Percentiles rank a stretch among this genome's conserved stretches.
phyloP scores from a whole-genome alignment of 192 early-diverging fungal species.

The Podila epicladia region DNA sequence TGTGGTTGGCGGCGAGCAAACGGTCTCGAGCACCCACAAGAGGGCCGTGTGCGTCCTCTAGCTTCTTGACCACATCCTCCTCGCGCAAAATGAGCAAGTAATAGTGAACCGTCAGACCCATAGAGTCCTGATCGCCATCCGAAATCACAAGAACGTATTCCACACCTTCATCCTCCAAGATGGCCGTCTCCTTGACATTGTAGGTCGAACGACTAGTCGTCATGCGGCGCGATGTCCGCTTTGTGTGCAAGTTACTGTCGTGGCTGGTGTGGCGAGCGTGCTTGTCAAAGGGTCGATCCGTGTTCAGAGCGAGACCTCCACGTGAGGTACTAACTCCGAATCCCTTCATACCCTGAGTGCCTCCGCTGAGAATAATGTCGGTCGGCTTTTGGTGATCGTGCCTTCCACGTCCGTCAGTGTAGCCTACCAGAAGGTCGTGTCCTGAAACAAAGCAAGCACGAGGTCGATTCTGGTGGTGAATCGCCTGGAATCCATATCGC shows the following conservation, averaged over 20 bases:
- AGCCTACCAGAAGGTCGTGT: slow-evolving; percentile 26
- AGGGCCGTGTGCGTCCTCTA: slow-evolving; percentile 45
- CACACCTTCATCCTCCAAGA: slow-evolving; percentile 40
- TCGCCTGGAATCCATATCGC: slow-evolving; percentile 52
- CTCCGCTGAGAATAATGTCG: background rate
- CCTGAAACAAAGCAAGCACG: slow-evolving; percentile 57
- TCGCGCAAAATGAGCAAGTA: slow-evolving; percentile 36
- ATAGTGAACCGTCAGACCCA: slow-evolving; percentile 44
- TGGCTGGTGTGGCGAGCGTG: slow-evolving; percentile 42
- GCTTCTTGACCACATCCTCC: slow-evolving; percentile 50
- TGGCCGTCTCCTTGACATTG: slow-evolving; percentile 24
- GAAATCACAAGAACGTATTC: slow-evolving; percentile 43
- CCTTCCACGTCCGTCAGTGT: background rate
- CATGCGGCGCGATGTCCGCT: slow-evolving; percentile 22
- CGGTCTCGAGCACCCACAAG: slow-evolving; percentile 29
- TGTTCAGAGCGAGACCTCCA: slow-evolving; percentile 13
- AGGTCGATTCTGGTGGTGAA: slow-evolving; percentile 48
- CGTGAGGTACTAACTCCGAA: slow-evolving; percentile 22
- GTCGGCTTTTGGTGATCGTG: background rate
- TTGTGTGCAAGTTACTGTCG: slow-evolving; percentile 34
- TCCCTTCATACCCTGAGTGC: slow-evolving; percentile 15
- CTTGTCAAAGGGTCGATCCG: slow-evolving; percentile 11
- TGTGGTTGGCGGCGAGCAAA: slow-evolving; percentile 25
- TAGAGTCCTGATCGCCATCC: slow-evolving; percentile 30
- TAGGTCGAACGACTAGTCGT: slow-evolving; percentile 31